Conservation (phyloP, 108 stramenopile species). For the Nannochloropsis granulata region DNA sequence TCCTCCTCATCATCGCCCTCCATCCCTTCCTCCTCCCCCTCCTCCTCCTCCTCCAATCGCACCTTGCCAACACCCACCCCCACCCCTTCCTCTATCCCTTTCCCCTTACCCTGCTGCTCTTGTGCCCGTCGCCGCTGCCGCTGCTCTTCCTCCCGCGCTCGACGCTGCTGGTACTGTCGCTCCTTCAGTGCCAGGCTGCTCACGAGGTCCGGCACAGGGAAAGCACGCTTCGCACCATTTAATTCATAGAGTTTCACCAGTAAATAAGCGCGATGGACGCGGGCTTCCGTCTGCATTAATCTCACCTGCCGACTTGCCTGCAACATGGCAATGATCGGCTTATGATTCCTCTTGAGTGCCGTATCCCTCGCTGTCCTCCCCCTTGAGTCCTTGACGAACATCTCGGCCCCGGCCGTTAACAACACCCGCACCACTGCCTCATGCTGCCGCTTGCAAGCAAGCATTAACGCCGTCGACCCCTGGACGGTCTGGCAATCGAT, state of each 20-base stretch:
- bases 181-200: slow-evolving; percentile 17
- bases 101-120: neutral
- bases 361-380: slow-evolving; percentile 54
- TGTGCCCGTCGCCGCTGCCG: neutral
- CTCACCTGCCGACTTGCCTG: slow-evolving; percentile 28
- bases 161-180: neutral
- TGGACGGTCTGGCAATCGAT: slow-evolving; percentile 48
- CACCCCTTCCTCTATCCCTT: neutral
- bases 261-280: neutral
- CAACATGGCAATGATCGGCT: slow-evolving; percentile 30
- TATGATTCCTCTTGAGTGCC: slow-evolving; percentile 29
- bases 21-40: neutral
- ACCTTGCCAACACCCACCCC: neutral
- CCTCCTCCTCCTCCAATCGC: neutral
- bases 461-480: slow-evolving; percentile 62
- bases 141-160: slow-evolving; percentile 1
- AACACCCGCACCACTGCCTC: slow-evolving; percentile 53
- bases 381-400: slow-evolving; percentile 47
- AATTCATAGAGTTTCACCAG: neutral
- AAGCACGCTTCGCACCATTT: slow-evolving; percentile 5
- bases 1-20: neutral
- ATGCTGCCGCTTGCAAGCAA: slow-evolving; percentile 64
- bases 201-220: slow-evolving; percentile 20
- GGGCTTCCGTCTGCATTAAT: slow-evolving; percentile 11
- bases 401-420: slow-evolving; percentile 56